Evolutionary conservation across 2,329 filamentous ascomycete genomes (phyloP).

Genomic region (Pseudocercospora vitis): DNA sequence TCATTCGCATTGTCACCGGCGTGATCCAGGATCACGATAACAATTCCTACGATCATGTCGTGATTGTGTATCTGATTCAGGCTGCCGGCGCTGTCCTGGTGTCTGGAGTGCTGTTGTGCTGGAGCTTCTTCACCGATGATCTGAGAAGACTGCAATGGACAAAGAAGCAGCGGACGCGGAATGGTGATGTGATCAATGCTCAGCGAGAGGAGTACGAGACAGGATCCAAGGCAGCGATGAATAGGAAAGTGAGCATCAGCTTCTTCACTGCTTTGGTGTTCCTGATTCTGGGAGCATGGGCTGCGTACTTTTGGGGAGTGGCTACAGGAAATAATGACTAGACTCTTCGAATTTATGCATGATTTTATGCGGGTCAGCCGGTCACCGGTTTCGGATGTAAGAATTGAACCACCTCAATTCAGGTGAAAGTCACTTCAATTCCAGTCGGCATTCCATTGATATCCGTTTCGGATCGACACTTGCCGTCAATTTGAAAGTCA

Average conservation of each 20-base stretch:
- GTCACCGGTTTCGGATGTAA: not conserved
- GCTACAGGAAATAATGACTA: conserved; percentile 52
- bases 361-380: no score
- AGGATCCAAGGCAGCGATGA: conserved; percentile 38
- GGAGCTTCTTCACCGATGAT: conserved; percentile 44
- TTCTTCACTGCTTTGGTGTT: conserved; percentile 49
- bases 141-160: conserved; percentile 59
- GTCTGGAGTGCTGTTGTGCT: conserved; percentile 42
- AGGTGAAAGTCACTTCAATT: not conserved
- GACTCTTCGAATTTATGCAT: no score
- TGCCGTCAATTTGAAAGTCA: not conserved
- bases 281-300: conserved; percentile 55
- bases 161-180: conserved; percentile 52
- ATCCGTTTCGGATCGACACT: no score
- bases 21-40: conserved; percentile 60
- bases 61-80: conserved; percentile 58
- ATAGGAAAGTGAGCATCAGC: conserved; percentile 36
- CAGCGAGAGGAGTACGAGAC: conserved; percentile 47
- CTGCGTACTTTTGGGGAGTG: conserved; percentile 61
- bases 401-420: not conserved
- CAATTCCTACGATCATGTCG: conserved; percentile 57
- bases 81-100: conserved; percentile 53
- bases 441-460: not conserved
- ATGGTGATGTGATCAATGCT: conserved; percentile 47
- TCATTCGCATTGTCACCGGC: conserved; percentile 58